Evolutionary conservation across 306 rosid genomes (phyloP).

Genomic region (Trichosanthes truncata): DNA sequence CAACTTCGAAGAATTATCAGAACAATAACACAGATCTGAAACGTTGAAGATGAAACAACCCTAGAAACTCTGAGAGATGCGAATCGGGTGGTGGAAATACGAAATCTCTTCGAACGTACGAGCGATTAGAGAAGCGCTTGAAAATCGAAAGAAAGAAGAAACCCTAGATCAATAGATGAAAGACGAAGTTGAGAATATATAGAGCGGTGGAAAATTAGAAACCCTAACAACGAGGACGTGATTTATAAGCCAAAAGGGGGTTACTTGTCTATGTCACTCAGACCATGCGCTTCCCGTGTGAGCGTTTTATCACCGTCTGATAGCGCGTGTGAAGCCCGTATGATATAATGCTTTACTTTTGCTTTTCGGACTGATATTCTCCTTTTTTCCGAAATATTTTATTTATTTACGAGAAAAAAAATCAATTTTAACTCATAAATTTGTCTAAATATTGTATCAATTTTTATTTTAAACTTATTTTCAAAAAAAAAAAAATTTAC

Average conservation of each 20-base stretch:
- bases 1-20: not conserved
- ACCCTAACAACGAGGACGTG: conserved; percentile 1
- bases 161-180: not conserved
- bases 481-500: too few relatives aligned
- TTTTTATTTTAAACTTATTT: too few relatives aligned
- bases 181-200: not conserved
- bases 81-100: not conserved
- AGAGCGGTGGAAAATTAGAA: conserved; percentile 1
- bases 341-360: not conserved
- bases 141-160: not conserved
- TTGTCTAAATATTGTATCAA: too few relatives aligned
- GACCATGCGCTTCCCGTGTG: not conserved
- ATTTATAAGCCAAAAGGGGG: not conserved
- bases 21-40: conserved; percentile 2
- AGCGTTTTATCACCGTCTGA: not conserved
- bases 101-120: not conserved
- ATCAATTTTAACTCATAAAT: too few relatives aligned
- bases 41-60: not conserved
- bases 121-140: not conserved
- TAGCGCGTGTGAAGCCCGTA: not conserved
- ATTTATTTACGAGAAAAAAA: not conserved
- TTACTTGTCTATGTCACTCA: not conserved
- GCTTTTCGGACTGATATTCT: not conserved
- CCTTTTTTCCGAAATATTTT: not conserved
- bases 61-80: not conserved